Evolutionary conservation across 2,329 filamentous ascomycete genomes (phyloP).

Genomic region (Pyrenophora seminiperda): DNA sequence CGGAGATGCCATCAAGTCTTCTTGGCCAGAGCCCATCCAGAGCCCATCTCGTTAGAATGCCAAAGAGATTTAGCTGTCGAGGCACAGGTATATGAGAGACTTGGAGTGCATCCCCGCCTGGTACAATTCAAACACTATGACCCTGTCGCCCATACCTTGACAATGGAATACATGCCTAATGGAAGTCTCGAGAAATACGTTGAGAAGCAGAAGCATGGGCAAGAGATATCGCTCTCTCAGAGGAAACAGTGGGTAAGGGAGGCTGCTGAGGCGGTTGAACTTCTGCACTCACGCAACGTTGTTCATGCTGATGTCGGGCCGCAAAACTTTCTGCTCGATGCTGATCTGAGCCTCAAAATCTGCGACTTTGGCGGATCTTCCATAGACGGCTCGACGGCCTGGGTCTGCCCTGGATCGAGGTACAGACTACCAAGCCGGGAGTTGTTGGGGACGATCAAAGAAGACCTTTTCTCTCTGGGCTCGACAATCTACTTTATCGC

Average conservation of each 20-base stretch:
- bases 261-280: slow-evolving; percentile 3
- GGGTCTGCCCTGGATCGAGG: neutral
- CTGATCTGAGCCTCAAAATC: slow-evolving; percentile 3
- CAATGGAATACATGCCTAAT: slow-evolving; percentile 10
- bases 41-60: neutral
- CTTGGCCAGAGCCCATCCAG: neutral
- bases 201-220: slow-evolving; percentile 1
- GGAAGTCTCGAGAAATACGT: slow-evolving; percentile 3
- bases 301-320: slow-evolving; percentile 7
- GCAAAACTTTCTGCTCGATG: slow-evolving; percentile 6
- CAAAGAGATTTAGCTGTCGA: neutral
- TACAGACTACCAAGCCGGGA: neutral
- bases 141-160: neutral
- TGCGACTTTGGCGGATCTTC: slow-evolving; percentile 7
- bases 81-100: neutral
- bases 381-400: neutral
- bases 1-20: neutral
- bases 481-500: slow-evolving; percentile 9
- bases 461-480: slow-evolving; percentile 16
- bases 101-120: neutral
- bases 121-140: neutral
- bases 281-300: slow-evolving; percentile 4
- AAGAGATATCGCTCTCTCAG: slow-evolving; percentile 2
- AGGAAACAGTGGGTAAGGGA: slow-evolving; percentile 7
- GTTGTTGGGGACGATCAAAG: too few species aligned